Conservation (phyloP, 1,284 basidiomycete species). For the Singerocomus inundabilis region DNA sequence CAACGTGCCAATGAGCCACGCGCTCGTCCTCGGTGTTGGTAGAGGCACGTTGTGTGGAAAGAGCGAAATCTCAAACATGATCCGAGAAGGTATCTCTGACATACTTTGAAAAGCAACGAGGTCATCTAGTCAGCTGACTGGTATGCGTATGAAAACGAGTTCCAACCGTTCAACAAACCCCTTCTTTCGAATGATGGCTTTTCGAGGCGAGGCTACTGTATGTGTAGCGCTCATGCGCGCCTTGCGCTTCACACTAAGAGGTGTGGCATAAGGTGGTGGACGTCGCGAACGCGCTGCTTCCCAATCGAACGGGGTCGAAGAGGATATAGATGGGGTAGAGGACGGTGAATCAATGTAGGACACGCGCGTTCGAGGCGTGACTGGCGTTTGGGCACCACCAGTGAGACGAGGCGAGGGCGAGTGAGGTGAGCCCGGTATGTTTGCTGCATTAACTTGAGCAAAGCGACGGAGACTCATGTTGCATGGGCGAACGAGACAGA, state of each 20-base stretch:
- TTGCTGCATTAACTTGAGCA: constrained; percentile 47
- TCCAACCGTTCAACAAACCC: constrained; percentile 56
- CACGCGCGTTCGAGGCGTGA: constrained; percentile 38
- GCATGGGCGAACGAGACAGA: constrained; percentile 10
- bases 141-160: neutral
- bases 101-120: constrained; percentile 40
- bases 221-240: constrained; percentile 44
- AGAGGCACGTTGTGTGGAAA: constrained; percentile 75
- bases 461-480: constrained; percentile 53
- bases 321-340: constrained; percentile 64
- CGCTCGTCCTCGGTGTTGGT: constrained; percentile 62
- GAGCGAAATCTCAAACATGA: constrained; percentile 69
- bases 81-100: constrained; percentile 58
- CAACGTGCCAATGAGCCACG: constrained; percentile 58
- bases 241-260: constrained; percentile 44
- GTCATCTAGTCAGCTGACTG: constrained; percentile 1
- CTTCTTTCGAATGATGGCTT: constrained; percentile 59
- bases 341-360: constrained; percentile 54
- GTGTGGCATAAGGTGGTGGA: constrained; percentile 68
- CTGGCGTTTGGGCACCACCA: constrained; percentile 38
- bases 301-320: constrained; percentile 78
- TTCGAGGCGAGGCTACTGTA: constrained; percentile 39
- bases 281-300: constrained; percentile 65
- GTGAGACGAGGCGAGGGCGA: constrained; percentile 37
- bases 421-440: constrained; percentile 24